Percentiles rank a stretch among this genome's conserved stretches.
These are phyloP conservation scores for Aspergillus campestris DNA, from an alignment of 495 filamentous ascomycete genomes.

Conservation along the genomic window DNA sequence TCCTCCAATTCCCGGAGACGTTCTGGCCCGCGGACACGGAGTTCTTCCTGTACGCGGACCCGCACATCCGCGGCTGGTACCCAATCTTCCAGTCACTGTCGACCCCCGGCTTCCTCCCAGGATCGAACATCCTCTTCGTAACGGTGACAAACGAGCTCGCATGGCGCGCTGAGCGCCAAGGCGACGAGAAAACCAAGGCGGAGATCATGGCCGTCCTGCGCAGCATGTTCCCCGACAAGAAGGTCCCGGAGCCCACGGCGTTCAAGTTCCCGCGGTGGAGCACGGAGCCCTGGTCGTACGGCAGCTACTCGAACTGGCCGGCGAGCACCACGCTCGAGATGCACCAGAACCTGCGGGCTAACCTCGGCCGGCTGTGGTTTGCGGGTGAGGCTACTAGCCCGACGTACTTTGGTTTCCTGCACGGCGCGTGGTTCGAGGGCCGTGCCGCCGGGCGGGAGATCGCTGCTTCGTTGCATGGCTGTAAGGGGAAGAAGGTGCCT, in stretches of 20 bases:
- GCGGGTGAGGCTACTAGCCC: constrained; percentile 64
- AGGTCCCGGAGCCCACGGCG: constrained; percentile 56
- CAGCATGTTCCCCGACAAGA: constrained; percentile 53
- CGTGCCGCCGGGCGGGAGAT: constrained; percentile 43
- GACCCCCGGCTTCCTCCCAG: constrained; percentile 49
- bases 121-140: constrained; percentile 59
- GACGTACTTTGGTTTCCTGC: constrained; percentile 65
- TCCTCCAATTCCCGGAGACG: constrained; percentile 61
- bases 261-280: constrained; percentile 70
- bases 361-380: constrained; percentile 57
- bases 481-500: neutral
- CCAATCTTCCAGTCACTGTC: constrained; percentile 64
- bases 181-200: constrained; percentile 49
- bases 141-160: constrained; percentile 55
- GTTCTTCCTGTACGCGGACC: constrained; percentile 64
- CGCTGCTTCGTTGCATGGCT: constrained; percentile 24
- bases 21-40: constrained; percentile 64
- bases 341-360: constrained; percentile 68
- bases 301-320: constrained; percentile 71
- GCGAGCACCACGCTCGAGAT: constrained; percentile 54
- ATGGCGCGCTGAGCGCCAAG: constrained; percentile 57
- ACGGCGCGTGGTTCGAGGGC: constrained; percentile 59
- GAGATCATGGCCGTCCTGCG: constrained; percentile 55
- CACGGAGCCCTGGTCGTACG: constrained; percentile 55
- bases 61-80: constrained; percentile 55